Conservation (phyloP, 1,284 basidiomycete species). For the Cutaneotrichosporon curvatum region DNA sequence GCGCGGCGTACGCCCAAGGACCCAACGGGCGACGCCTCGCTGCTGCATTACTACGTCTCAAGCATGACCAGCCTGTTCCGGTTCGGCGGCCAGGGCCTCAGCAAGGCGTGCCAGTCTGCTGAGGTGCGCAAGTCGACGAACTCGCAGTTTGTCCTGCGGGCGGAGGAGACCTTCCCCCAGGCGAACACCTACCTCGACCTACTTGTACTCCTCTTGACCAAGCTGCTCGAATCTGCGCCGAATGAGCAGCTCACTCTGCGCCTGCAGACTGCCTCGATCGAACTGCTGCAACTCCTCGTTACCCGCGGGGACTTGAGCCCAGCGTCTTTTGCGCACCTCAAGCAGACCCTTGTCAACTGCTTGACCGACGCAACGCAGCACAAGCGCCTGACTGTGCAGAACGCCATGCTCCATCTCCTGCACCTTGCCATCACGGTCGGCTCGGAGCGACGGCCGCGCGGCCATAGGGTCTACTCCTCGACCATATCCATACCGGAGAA, state of each 20-base stretch:
- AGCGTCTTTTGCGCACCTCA: constrained; percentile 57
- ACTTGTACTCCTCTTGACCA: constrained; percentile 7
- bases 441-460: constrained; percentile 19
- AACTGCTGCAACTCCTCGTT: constrained; percentile 73
- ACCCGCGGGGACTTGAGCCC: constrained; percentile 67
- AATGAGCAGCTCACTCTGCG: constrained; percentile 24
- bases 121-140: constrained; percentile 21
- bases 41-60: constrained; percentile 46
- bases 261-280: constrained; percentile 68
- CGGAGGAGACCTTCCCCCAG: constrained; percentile 8
- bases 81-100: constrained; percentile 72
- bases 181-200: constrained; percentile 16
- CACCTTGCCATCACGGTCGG: constrained; percentile 72
- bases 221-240: background rate
- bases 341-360: constrained; percentile 65
- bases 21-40: constrained; percentile 6
- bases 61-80: constrained; percentile 68
- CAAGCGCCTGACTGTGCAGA: constrained; percentile 70
- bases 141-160: constrained; percentile 4
- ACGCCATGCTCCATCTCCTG: constrained; percentile 83
- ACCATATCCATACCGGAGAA: constrained; percentile 16
- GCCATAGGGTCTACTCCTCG: constrained; percentile 23
- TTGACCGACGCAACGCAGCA: constrained; percentile 67
- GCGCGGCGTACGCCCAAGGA: background rate
- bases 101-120: constrained; percentile 27